Evolutionary conservation across 2,329 filamentous ascomycete genomes (phyloP), one percentile per base, ranked within the genome.

Genomic region (Xylaria sp.): DNA sequence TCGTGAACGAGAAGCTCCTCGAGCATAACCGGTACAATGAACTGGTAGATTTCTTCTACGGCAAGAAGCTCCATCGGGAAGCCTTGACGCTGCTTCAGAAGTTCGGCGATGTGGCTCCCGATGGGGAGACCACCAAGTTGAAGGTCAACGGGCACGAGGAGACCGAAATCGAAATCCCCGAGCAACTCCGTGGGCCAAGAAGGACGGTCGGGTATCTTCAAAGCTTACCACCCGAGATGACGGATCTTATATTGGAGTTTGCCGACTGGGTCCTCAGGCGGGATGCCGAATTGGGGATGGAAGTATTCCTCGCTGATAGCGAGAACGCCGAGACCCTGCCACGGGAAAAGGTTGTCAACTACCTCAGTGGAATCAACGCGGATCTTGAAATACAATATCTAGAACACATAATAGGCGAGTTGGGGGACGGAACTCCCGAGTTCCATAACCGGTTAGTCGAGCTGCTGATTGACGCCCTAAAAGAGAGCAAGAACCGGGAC

Each of bases 31-130:
- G 94, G 36, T 97, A 97, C 80, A 95, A 91, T 60, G 95, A 98
- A 80, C 84, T 99, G 1, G 94, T 99, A n/a, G 95, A 98, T 78
- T 99, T 99, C 77, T 90, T 98, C 73, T 93, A 97, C 75, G 96
- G 96, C 70, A 99, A 99, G 82, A 94, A 91, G 78, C 86, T 98
- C 46, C 96, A 99, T 80, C 89, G 91, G 20, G 90, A 97, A 76
- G 95, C 96, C 0, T 82, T 99, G 20, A 91, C 93, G 72, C 82
- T 97, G 34, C 85, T 99, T 0, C 87, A 89, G 73, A 91, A 90
- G 70, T 97, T 97, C 73, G 95, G 95, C 23, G 74, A 74, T 13
- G 82, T 83, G 6, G 62, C 72, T 18, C 34, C 61, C 1, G 66
- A 74, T 25, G 72, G 72, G 28, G 83, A 85, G 53, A 81, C 81